phyloP scores from a whole-genome alignment of 768 basidiomycete genomes.

The Tricholoma furcatifolium region DNA sequence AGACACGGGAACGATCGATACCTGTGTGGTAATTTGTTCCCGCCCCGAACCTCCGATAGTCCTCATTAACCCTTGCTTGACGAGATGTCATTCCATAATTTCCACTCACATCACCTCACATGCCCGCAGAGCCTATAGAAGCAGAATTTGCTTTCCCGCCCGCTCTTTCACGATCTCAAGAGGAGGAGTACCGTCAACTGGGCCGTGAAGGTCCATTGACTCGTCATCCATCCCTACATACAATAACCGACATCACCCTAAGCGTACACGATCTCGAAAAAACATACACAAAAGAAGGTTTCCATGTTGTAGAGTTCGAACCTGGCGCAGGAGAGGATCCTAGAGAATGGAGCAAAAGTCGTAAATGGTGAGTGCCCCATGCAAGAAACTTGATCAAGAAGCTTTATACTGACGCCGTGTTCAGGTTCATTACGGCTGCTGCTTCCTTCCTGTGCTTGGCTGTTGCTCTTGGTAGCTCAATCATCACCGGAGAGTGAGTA shows the following conservation, averaged over 20 bases:
- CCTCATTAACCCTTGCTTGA: background rate
- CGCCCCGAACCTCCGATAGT: background rate
- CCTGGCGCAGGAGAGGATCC: constrained; percentile 12
- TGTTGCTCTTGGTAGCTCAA: constrained; percentile 37
- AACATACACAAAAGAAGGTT: constrained; percentile 4
- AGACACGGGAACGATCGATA: constrained; percentile 4
- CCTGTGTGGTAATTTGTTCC: background rate
- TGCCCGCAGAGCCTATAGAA: constrained; percentile 13
- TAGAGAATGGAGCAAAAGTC: constrained; percentile 5
- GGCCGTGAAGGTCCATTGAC: constrained; percentile 11
- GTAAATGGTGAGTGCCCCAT: constrained; percentile 6
- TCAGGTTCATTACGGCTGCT: constrained; percentile 33
- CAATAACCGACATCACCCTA: background rate
- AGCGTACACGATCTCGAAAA: constrained; percentile 11
- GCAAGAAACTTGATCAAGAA: background rate
- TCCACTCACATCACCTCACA: background rate
- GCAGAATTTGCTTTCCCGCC: constrained; percentile 9
- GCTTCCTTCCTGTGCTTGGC: constrained; percentile 36
- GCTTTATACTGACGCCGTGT: background rate
- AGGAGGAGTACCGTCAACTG: constrained; percentile 9
- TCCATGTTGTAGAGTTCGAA: constrained; percentile 7
- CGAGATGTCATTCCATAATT: background rate
- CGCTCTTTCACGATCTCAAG: constrained; percentile 9
- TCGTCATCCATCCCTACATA: background rate
- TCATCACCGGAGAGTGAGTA: constrained; percentile 41